phyloP scores from a whole-genome alignment of 192 early-diverging fungal genomes.

The Lobosporangium transversale region DNA sequence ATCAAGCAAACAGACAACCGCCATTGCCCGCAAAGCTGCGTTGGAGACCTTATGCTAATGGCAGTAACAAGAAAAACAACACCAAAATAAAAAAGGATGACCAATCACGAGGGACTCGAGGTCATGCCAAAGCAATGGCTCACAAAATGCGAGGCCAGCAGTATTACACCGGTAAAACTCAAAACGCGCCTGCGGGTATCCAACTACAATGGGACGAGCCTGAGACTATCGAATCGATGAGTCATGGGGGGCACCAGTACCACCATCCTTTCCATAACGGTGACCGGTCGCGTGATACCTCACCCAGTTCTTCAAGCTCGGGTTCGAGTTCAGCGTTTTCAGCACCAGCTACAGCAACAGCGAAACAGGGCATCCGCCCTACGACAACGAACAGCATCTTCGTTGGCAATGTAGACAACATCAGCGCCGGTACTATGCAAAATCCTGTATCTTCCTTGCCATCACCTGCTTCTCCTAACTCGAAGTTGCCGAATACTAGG shows the following conservation, averaged over 20 bases:
- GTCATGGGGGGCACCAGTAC: conserved; percentile 39
- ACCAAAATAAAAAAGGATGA: conserved; percentile 25
- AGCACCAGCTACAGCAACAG: no score
- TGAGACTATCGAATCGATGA: conserved; percentile 49
- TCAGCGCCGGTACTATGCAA: conserved; percentile 1
- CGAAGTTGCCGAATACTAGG: background rate
- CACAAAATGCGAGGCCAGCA: conserved; percentile 27
- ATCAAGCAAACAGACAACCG: conserved; percentile 13
- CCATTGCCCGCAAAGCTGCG: conserved; percentile 40
- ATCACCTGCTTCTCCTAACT: conserved; percentile 16
- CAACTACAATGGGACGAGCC: conserved; percentile 47
- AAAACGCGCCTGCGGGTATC: conserved; percentile 3
- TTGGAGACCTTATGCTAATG: conserved; percentile 49
- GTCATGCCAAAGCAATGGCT: conserved; percentile 26
- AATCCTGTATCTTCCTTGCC: conserved; percentile 30
- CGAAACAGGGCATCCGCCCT: no score
- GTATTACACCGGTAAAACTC: conserved; percentile 22
- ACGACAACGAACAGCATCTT: no score
- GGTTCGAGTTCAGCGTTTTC: no score
- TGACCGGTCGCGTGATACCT: conserved; percentile 26
- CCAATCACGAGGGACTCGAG: background rate
- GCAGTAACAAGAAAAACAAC: conserved; percentile 35
- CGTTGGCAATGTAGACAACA: conserved; percentile 3
- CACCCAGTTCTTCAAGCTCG: conserved; percentile 13
- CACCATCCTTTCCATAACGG: background rate